Evolutionary conservation across 116 monocot genomes (phyloP), one percentile per base, ranked within the genome.

Genomic region (Dioscorea cayenensis): DNA sequence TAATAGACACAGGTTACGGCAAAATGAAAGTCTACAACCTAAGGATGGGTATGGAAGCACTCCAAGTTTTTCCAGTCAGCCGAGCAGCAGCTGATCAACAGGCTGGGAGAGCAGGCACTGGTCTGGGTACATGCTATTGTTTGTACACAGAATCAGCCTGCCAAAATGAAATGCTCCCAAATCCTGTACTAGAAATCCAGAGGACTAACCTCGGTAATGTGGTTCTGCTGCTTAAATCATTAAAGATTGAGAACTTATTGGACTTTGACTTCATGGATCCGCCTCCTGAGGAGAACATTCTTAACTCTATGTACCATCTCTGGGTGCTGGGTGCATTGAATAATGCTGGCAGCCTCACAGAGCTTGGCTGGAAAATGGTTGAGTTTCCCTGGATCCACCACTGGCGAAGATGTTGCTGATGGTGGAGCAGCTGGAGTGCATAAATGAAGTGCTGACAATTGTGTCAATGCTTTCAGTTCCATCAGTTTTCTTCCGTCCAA

Each of bases 231-330:
- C 79, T 92, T 1, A 95, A 92, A 64, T 92, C 92, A 22, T 73
- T 96, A 23, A 87, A 86, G 64, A 79, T 96, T 14, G 95, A 92
- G 63, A 92, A 96, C 63, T 73, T 92, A 11, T 62, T 90, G 75
- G 90, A 96, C 75, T 96, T 96, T 37, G 90, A 92, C 61, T 96
- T 96, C 68, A 92, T 96, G 92, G 95, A 96, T 62, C 92, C 95
- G 6, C 95, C 95, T 28, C 95, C 92, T 36, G 87, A 89, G 65
- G 92, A 90, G 67, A 96, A 92, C 71, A 92, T 92, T 28, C 92
- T 89, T 51, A 93, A 93, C 55, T 92, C 93, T 28, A 93, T 93
- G 90, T 93, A 97, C 67, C 90, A 92, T 76, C 82, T 97, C 3
- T 90, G 90, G 93, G 97, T 90, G 10, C 73, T 97, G 71, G 97